A percentile compares a stretch with the other conserved stretches of the same genome.
Conservation (phyloP, 176 grass and related monocot species). For the Lolium rigidum region DNA sequence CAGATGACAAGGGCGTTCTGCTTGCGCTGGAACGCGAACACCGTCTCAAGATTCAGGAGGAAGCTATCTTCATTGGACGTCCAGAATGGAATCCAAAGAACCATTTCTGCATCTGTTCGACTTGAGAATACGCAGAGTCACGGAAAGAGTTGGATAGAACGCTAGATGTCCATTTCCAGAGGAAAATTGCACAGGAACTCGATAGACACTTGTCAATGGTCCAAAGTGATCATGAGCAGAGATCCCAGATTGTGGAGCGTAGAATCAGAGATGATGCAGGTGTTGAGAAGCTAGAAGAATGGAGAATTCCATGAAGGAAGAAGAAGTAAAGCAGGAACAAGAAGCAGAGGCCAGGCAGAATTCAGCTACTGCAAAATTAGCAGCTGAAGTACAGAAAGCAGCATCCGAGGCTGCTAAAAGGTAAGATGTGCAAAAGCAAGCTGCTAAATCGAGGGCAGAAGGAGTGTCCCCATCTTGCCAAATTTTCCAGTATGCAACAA, state of each 20-base stretch:
- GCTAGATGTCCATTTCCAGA: no score
- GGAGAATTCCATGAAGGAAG: slow-evolving; percentile 70
- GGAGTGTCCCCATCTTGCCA: slow-evolving; percentile 40
- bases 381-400: slow-evolving; percentile 61
- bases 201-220: slow-evolving; percentile 79
- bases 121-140: slow-evolving; percentile 70
- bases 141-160: slow-evolving; percentile 72
- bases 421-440: slow-evolving; percentile 68
- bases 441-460: slow-evolving; percentile 52
- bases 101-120: slow-evolving; percentile 52
- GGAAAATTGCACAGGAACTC: no score
- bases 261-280: slow-evolving; percentile 87
- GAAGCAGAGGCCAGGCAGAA: slow-evolving; percentile 81
- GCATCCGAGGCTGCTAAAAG: slow-evolving; percentile 67
- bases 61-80: slow-evolving; percentile 57
- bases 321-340: slow-evolving; percentile 72
- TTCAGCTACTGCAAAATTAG: slow-evolving; percentile 34
- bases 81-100: slow-evolving; percentile 68
- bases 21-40: slow-evolving; percentile 69
- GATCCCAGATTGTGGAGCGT: slow-evolving; percentile 72
- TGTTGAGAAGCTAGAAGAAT: slow-evolving; percentile 83
- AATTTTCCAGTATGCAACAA: slow-evolving; percentile 12
- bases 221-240: slow-evolving; percentile 84
- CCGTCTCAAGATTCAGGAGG: slow-evolving; percentile 70
- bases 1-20: slow-evolving; percentile 64